Evolutionary conservation across 148 eudicot species (phyloP).

Genomic region (Cornus suecica): DNA sequence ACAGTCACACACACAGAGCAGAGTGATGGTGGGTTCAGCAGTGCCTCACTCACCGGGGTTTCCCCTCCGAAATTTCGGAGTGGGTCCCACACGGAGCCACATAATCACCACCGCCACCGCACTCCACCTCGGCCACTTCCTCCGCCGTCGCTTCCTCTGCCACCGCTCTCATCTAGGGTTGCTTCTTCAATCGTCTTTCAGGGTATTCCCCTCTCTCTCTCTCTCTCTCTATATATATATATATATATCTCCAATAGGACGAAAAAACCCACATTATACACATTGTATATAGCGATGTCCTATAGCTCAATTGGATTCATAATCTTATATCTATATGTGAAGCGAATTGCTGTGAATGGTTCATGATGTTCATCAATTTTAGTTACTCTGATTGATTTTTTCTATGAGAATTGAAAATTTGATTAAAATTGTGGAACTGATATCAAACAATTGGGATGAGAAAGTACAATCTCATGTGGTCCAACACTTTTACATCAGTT

Average conservation of each 20-base stretch:
- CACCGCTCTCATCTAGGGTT: slow-evolving; percentile 32
- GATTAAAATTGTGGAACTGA: neutral
- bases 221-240: neutral
- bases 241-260: no score
- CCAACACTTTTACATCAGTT: neutral
- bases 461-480: neutral
- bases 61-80: slow-evolving; percentile 18
- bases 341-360: neutral
- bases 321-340: neutral
- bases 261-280: neutral
- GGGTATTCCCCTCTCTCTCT: slow-evolving; percentile 33
- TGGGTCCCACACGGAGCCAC: slow-evolving; percentile 42
- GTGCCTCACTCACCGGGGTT: slow-evolving; percentile 19
- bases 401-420: neutral
- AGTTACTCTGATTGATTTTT: neutral
- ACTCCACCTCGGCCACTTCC: slow-evolving; percentile 48
- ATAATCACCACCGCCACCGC: slow-evolving; percentile 51
- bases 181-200: slow-evolving; percentile 36
- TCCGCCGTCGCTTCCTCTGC: slow-evolving; percentile 29
- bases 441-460: neutral
- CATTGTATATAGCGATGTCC: neutral
- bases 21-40: slow-evolving; percentile 23
- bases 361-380: neutral
- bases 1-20: no score
- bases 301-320: neutral